Evolutionary conservation across 2,329 filamentous ascomycete genomes (phyloP), one percentile per base, ranked within the genome.

Genomic region (Alternaria triticina): DNA sequence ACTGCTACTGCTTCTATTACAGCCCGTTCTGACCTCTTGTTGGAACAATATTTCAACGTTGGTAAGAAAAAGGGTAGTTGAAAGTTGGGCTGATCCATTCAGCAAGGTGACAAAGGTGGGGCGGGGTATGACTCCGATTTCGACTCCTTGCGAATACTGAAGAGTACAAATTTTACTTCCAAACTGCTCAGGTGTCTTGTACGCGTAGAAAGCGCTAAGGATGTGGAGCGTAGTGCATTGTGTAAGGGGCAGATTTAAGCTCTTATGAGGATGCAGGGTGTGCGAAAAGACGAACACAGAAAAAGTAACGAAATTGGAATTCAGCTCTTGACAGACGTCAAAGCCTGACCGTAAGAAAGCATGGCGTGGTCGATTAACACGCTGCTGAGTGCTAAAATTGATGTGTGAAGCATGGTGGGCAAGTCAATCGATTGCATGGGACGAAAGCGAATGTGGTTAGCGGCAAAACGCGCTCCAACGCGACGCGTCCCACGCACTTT

Each of bases 381-480:
- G 7, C 13, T 9, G 25, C 23, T 50, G 15, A 11, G 8, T n/a
- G 46, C 13, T 2, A 40, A 22, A 30, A 28, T 25, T 25, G 12
- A 12, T 33, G 25, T 33, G 46, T 33, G 30, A 43, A 47, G 27
- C 12, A 30, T 43, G 36, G 33, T 12, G 28, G 33, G 13, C 25
- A 30, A 12, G 23, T 12, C 13, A 17, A 17, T 17, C 20, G 20
- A 52, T 20, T 15, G 13, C n/a, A 52, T 61, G 36, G 47, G 47
- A 58, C 56, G 52, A 55, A 15, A 55, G 43, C 50, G 17, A 57
- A 67, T 46, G 44, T 45, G 55, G 69, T 46, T 70, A 70, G 69
- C 59, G 54, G 30, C 20, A 45, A 55, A 62, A 64, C 70, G 64
- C 69, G 68, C 45, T 45, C 8, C n/a, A 52, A 67, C 66, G 68